phyloP scores from a whole-genome alignment of 2,329 filamentous ascomycete species.

The Ophiostoma tasmaniense region DNA sequence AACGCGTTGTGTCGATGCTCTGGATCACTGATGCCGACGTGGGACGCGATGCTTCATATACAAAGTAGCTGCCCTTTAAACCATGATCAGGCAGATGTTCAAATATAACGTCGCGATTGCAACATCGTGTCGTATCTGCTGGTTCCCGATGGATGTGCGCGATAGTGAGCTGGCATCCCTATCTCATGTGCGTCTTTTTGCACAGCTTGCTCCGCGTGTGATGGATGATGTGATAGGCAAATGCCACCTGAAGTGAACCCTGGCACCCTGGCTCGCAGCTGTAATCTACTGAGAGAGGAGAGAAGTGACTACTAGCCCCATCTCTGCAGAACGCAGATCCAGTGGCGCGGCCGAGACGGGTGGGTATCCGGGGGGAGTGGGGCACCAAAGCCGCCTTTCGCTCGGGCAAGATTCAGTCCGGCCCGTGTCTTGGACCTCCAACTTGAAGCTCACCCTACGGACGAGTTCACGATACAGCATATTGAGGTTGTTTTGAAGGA shows the following conservation, averaged over 20 bases:
- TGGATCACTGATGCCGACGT: background rate
- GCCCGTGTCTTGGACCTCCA: background rate
- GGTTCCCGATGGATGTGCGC: background rate
- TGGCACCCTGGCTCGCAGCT: background rate
- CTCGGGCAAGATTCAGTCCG: background rate
- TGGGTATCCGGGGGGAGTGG: background rate
- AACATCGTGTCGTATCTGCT: background rate
- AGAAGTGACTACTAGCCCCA: background rate
- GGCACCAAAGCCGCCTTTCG: background rate
- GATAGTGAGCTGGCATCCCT: background rate
- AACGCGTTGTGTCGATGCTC: background rate
- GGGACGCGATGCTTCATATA: background rate
- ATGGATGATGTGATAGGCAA: background rate
- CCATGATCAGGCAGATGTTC: background rate
- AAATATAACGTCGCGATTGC: background rate
- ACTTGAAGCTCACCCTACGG: background rate
- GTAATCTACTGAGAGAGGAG: background rate
- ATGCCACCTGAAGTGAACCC: background rate
- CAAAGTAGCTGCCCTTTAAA: background rate
- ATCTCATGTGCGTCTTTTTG: background rate
- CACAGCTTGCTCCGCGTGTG: background rate
- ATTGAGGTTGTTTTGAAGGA: background rate
- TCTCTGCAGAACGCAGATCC: background rate
- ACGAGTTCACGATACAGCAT: background rate
- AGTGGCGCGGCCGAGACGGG: background rate